Evolutionary conservation across 805 yeast genomes (phyloP).

Genomic region (Debaryomyces hansenii): DNA sequence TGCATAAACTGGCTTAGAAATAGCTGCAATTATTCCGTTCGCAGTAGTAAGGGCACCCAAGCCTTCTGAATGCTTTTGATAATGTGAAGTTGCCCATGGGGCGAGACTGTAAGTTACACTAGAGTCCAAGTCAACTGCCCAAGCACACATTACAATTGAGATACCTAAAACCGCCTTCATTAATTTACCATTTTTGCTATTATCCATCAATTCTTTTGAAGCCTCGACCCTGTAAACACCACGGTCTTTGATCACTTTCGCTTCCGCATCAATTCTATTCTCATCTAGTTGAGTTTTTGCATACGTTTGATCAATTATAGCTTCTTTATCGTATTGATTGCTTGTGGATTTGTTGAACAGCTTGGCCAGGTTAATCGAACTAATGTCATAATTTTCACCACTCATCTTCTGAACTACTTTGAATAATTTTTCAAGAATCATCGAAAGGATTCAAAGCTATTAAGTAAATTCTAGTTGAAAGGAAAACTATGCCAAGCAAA

Average conservation of each 20-base stretch:
- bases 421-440: too few relatives aligned
- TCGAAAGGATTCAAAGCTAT: too few relatives aligned
- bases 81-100: conserved; percentile 33
- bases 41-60: conserved; percentile 15
- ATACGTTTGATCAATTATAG: too few relatives aligned
- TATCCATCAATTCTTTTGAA: conserved; percentile 15
- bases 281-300: too few relatives aligned
- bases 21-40: conserved; percentile 20
- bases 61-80: conserved; percentile 17
- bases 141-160: conserved; percentile 21
- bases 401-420: too few relatives aligned
- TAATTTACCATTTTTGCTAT: conserved; percentile 10
- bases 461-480: too few relatives aligned
- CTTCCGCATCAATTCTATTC: conserved; percentile 1
- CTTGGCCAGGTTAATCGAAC: too few relatives aligned
- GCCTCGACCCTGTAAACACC: conserved; percentile 27
- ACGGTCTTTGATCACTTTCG: conserved; percentile 6
- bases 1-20: conserved; percentile 21
- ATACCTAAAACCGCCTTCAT: conserved; percentile 14
- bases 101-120: conserved; percentile 30
- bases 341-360: too few relatives aligned
- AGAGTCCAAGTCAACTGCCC: conserved; percentile 15
- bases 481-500: too few relatives aligned
- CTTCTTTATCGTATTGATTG: too few relatives aligned
- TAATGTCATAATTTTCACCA: too few relatives aligned